These are phyloP conservation scores for Lactuca sativa DNA, from an alignment of 129 eudicot species.

Conservation along the genomic window DNA sequence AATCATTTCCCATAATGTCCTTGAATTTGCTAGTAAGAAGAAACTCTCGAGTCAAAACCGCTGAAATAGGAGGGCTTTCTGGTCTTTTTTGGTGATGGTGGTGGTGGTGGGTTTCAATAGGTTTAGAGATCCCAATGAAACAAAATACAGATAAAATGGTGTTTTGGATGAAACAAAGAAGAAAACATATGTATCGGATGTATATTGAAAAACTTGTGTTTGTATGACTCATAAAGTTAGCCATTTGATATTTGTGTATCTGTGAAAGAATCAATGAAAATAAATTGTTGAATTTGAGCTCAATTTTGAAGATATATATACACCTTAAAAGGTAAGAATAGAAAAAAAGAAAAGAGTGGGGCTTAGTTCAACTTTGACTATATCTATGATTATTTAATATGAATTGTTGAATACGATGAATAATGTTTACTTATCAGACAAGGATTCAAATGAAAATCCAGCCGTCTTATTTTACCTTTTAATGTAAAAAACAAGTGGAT, in stretches of 20 bases:
- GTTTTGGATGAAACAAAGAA: constrained; percentile 27
- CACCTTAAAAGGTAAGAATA: neutral
- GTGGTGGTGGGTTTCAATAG: constrained; percentile 17
- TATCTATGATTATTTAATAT: neutral
- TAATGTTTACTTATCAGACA: neutral
- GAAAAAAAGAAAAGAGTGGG: neutral
- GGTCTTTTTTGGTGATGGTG: constrained; percentile 8
- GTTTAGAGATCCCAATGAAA: constrained; percentile 27
- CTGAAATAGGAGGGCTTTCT: constrained; percentile 24
- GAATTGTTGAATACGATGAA: neutral
- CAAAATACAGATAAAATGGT: constrained; percentile 14
- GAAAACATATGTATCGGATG: constrained; percentile 18
- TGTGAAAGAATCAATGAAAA: neutral
- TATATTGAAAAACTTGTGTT: neutral
- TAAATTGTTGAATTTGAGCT: neutral
- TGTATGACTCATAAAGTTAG: neutral
- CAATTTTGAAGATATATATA: neutral
- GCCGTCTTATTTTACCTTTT: neutral
- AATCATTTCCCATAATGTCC: constrained; percentile 10
- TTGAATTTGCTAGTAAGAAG: constrained; percentile 19
- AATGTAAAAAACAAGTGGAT: neutral
- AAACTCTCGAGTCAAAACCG: constrained; percentile 38
- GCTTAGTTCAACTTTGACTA: neutral
- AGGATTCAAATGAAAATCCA: no score
- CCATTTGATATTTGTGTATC: neutral